Percentiles rank a stretch among this genome's conserved stretches.
phyloP scores from a whole-genome alignment of 257 asterid genomes.

The Gynochthodes officinalis region DNA sequence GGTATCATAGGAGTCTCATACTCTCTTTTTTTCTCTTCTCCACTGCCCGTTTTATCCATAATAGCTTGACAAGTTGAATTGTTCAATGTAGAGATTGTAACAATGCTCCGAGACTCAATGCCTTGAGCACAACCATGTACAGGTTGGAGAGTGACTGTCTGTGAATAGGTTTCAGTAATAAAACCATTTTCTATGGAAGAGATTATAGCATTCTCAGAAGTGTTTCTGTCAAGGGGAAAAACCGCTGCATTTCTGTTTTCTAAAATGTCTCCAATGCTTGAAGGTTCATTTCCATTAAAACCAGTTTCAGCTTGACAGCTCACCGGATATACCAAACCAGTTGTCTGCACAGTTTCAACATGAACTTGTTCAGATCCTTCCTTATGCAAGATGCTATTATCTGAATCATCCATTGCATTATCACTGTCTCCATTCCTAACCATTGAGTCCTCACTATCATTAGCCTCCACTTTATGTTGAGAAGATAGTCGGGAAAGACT shows the following conservation, averaged over 20 bases:
- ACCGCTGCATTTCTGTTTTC: constrained; percentile 22
- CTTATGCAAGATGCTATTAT: background rate
- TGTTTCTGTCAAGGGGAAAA: constrained; percentile 25
- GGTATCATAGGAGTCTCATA: constrained; percentile 21
- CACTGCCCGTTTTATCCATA: constrained; percentile 14
- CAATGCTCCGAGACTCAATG: constrained; percentile 25
- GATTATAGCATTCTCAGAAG: constrained; percentile 21
- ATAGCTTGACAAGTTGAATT: constrained; percentile 27
- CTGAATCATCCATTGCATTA: constrained; percentile 5
- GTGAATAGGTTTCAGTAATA: constrained; percentile 33
- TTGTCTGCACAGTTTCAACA: constrained; percentile 7
- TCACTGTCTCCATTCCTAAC: constrained; percentile 13
- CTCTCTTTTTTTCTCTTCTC: constrained; percentile 18
- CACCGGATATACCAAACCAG: constrained; percentile 19
- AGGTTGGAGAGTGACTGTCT: constrained; percentile 28
- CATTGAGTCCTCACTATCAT: constrained; percentile 16
- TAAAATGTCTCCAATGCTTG: constrained; percentile 19
- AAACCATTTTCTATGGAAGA: constrained; percentile 26
- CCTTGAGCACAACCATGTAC: constrained; percentile 30
- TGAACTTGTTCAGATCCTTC: background rate
- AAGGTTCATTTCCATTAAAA: constrained; percentile 18
- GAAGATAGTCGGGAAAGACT: constrained; percentile 24
- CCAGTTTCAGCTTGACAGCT: constrained; percentile 28
- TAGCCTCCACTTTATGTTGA: constrained; percentile 28
- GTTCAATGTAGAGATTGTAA: constrained; percentile 27